phyloP scores from a whole-genome alignment of 371 early-diverging fungal genomes.

The Nosema granulosis region DNA sequence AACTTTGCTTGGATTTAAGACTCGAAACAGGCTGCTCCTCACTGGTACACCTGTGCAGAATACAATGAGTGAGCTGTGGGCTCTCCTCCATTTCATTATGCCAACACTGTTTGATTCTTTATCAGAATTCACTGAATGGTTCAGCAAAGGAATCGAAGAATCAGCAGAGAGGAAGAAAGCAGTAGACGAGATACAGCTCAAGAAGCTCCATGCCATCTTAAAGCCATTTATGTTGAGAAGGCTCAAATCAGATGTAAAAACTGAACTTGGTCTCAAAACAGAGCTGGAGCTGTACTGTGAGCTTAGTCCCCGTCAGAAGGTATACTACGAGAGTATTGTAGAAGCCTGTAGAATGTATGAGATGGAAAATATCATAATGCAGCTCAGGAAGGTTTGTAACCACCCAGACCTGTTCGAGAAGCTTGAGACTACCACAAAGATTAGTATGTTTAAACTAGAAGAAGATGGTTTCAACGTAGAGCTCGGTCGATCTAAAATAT shows the following conservation, averaged over 20 bases:
- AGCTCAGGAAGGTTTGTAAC: constrained; percentile 92
- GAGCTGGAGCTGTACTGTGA: constrained; percentile 77
- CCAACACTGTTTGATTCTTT: constrained; percentile 88
- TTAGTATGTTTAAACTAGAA: constrained; percentile 40
- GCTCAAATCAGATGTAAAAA: constrained; percentile 86
- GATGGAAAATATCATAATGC: constrained; percentile 87
- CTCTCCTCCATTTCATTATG: constrained; percentile 92
- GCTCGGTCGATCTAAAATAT: constrained; percentile 28
- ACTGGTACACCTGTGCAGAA: constrained; percentile 96
- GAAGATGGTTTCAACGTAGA: constrained; percentile 19
- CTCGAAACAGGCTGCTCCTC: constrained; percentile 80
- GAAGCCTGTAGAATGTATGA: constrained; percentile 40
- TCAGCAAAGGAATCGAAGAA: constrained; percentile 81
- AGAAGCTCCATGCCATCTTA: constrained; percentile 84
- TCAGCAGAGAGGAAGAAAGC: constrained; percentile 72
- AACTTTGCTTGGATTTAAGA: constrained; percentile 79
- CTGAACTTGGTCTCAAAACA: constrained; percentile 76
- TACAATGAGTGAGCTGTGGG: constrained; percentile 86
- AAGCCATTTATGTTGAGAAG: constrained; percentile 96
- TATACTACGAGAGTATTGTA: constrained; percentile 63
- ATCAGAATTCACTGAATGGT: constrained; percentile 86
- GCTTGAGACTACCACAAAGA: constrained; percentile 68
- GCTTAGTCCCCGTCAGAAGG: constrained; percentile 75
- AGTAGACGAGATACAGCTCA: constrained; percentile 78
- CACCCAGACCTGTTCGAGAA: constrained; percentile 95